Base-by-base conservation (phyloP, 78 protist genomes). In the Dictyostelium purpureum region DNA sequence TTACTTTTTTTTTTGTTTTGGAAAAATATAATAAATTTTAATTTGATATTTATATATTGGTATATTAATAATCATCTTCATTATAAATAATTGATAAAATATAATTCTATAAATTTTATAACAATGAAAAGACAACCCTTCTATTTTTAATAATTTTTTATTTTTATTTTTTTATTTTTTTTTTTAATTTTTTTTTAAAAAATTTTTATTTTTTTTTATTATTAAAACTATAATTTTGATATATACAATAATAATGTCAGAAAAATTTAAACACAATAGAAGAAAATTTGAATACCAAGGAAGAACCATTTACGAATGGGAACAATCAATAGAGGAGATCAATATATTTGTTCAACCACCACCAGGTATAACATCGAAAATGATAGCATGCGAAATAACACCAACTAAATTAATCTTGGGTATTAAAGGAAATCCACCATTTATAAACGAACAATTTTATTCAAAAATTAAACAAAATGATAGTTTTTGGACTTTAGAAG, bases 261-360 rank as follows among this genome's bases (percentile, higher is more conserved):
- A 85, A 24, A 85, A 85, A 21, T 85, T 85, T 59, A 85, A 85
- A 85, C 61, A 76, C 18, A 56, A 71, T 47, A 59, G 91, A 57
- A 85, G 91, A 85, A 85, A 73, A 19, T 85, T 82, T 85, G 91
- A 85, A 73, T 73, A 73, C 33, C 74, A 85, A 89, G 94, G 94
- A n/a, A 61, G 76, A 78, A 89, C 88, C 1, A 54, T 89, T 38
- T 89, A 89, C 63, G 94, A 89, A 69, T 89, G 94, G 94, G 94
- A 89, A 24, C 94, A 89, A 74, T 43, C 89, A n/a, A 51, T 89
- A 6, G 94, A 89, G 26, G 94, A 89, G 28, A 79, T 89, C 18
- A 89, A 89, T 51, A 76, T 89, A 24, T 89, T 52, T 78, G 56
- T 76, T 18, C 14, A 42, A 9, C 63, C 79, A 26, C 94, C 94